Evolutionary conservation across 1,139 yeast species (phyloP), one percentile per base, ranked within the genome.

Genomic region (Casaregolazyma lundiana): DNA sequence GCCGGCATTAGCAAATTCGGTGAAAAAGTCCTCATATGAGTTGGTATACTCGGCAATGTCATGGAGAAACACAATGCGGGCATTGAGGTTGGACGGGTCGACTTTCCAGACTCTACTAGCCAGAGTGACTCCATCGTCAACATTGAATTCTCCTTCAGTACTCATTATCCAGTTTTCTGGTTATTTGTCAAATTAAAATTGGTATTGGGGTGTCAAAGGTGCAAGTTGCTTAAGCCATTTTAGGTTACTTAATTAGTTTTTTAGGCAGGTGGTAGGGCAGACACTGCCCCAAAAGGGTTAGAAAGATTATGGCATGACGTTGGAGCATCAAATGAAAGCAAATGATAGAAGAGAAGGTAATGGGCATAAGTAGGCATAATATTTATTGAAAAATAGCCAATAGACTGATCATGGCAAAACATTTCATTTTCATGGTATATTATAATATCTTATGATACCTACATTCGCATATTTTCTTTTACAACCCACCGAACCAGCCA

Each of bases 1-100:
- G 1, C 97, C 96, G 4, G 60, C 57, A 22, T 62, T 63, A 1
- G 81, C 71, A 43, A 88, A 64, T 4, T 70, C 67, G 53, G 87
- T 89, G 65, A 81, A 79, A 41, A 78, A 65, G 47, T 78, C 77
- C 40, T 73, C 70, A 60, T 84, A 87, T 7, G 21, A 24, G 6
- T 39, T 39, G 13, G 45, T 24, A 13, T 38, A 38, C 32, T 46
- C 49, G 9, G 62, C 59, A 64, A 88, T 89, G 0, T 97, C 97
- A 16, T 86, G 81, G 45, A 58, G 50, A 51, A 77, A 75, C 6
- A 87, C 50, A 5, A 86, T 61, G 49, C 81, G 73, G 2, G 85
- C 90, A 52, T 72, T 73, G 57, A 29, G 29, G 13, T 26, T 17
- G 35, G 36, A 20, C n/a, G 36, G 35, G 21, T 35, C 40, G 35